These are phyloP conservation scores for Kwoniella dendrophila DNA, from an alignment of 768 basidiomycete species.

Conservation along the genomic window DNA sequence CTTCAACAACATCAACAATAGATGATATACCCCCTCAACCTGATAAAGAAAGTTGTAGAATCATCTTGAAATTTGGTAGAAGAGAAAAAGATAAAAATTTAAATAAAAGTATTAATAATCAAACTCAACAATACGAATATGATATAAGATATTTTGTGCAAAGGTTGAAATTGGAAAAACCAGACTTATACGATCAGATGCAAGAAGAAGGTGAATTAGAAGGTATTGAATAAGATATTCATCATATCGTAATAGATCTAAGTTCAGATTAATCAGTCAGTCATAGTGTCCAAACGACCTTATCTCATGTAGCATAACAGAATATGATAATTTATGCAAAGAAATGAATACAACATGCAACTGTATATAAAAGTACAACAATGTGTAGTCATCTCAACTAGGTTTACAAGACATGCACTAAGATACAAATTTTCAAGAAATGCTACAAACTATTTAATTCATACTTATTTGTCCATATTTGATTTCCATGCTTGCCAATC, in stretches of 20 bases:
- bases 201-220: conserved; percentile 16
- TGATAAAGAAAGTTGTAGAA: conserved; percentile 24
- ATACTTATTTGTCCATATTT: not conserved
- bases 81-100: conserved; percentile 17
- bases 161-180: conserved; percentile 28
- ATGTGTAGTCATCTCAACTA: not conserved
- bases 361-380: not conserved
- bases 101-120: too few species aligned
- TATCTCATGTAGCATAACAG: not conserved
- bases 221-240: not conserved
- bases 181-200: conserved; percentile 39
- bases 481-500: conserved; percentile 17
- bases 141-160: conserved; percentile 1
- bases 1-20: too few species aligned
- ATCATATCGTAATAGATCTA: not conserved
- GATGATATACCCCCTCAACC: too few species aligned
- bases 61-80: conserved; percentile 45
- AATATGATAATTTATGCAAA: too few species aligned
- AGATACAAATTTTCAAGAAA: not conserved
- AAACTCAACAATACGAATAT: too few species aligned
- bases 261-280: too few species aligned
- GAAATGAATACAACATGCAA: conserved; percentile 16
- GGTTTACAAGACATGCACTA: not conserved
- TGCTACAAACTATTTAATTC: not conserved
- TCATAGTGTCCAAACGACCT: too few species aligned